A percentile compares a stretch with the other conserved stretches of the same genome.
phyloP scores from a whole-genome alignment of 106 monocot species.

The Alisma plantagoaquatica region DNA sequence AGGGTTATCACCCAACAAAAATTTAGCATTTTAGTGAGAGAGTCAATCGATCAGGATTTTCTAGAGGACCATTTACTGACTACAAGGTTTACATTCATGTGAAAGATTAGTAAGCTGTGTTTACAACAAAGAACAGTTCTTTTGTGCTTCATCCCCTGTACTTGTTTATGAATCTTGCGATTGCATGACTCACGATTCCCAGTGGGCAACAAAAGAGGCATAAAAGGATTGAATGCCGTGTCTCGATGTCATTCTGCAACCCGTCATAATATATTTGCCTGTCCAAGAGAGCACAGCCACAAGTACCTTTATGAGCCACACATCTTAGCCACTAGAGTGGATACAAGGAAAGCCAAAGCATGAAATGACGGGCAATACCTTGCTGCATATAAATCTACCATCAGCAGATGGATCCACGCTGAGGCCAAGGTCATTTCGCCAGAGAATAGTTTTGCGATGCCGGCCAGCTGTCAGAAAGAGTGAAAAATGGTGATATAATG shows the following conservation, averaged over 20 bases:
- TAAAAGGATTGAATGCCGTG: slow-evolving; percentile 91
- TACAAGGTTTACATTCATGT: no score
- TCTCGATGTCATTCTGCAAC: slow-evolving; percentile 67
- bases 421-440: slow-evolving; percentile 33
- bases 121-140: no score
- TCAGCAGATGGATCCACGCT: slow-evolving; percentile 29
- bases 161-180: no score
- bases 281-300: slow-evolving; percentile 1
- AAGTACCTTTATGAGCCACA: background rate
- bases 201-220: no score
- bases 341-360: background rate
- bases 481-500: background rate
- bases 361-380: slow-evolving; percentile 7
- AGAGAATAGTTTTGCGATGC: slow-evolving; percentile 25
- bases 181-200: no score
- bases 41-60: no score
- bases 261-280: slow-evolving; percentile 93
- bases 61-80: no score
- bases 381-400: slow-evolving; percentile 33
- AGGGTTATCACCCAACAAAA: no score
- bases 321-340: background rate
- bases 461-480: slow-evolving; percentile 17
- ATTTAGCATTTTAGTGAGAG: no score
- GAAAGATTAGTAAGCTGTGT: no score
- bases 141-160: no score